phyloP scores from a whole-genome alignment of 176 grass and related monocot genomes.

The Alopecurus myosuroides region DNA sequence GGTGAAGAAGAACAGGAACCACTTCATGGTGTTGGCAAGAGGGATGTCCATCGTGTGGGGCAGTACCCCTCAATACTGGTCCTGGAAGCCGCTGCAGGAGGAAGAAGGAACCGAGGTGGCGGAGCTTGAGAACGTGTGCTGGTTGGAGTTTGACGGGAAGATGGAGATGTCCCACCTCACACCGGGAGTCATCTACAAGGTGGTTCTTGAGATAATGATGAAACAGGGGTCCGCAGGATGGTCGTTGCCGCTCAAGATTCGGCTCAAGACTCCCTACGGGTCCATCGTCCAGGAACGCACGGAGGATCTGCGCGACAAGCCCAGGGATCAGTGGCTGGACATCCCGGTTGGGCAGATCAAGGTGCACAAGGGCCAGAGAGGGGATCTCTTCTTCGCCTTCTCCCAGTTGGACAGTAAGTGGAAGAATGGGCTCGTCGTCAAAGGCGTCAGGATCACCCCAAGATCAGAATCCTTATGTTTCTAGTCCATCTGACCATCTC shows the following conservation, averaged over 20 bases:
- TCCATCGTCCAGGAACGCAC: background rate
- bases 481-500: too few species aligned
- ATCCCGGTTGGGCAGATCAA: constrained; percentile 25
- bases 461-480: too few species aligned
- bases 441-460: constrained; percentile 30
- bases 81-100: too few species aligned
- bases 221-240: background rate
- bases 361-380: constrained; percentile 12
- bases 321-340: constrained; percentile 10
- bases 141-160: constrained; percentile 34
- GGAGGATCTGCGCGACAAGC: constrained; percentile 33
- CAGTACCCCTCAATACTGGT: too few species aligned
- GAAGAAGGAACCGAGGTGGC: constrained; percentile 32
- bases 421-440: constrained; percentile 45
- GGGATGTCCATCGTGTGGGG: constrained; percentile 26
- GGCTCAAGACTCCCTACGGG: constrained; percentile 34
- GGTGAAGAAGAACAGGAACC: too few species aligned
- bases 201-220: constrained; percentile 25
- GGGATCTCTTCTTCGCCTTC: constrained; percentile 32
- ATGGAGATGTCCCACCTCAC: too few species aligned
- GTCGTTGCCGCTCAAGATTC: constrained; percentile 24
- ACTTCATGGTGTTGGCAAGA: constrained; percentile 37
- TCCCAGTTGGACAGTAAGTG: constrained; percentile 19
- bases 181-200: constrained; percentile 24
- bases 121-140: too few species aligned